Evolutionary conservation across 441 rosid species (phyloP).

Genomic region (Bruguiera hainesii): DNA sequence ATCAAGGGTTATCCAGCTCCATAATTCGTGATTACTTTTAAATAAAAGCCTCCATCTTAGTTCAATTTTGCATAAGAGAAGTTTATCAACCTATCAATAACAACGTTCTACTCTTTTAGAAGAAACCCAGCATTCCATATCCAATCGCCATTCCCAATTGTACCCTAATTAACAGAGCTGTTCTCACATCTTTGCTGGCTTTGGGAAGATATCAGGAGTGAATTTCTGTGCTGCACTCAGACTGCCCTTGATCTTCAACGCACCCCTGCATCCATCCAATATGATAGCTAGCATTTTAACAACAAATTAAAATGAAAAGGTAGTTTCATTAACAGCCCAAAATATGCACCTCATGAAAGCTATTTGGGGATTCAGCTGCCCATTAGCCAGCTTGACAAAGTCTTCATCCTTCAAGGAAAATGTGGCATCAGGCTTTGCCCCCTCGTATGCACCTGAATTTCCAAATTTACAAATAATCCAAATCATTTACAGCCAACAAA

Average conservation of each 20-base stretch:
- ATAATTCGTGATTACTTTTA: slow-evolving; percentile 2
- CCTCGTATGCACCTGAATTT: slow-evolving; percentile 64
- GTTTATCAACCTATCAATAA: slow-evolving; percentile 5
- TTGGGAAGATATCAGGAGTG: slow-evolving; percentile 95
- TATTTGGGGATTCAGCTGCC: slow-evolving; percentile 90
- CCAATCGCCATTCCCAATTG: neutral
- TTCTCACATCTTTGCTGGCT: slow-evolving; percentile 81
- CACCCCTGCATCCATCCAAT: slow-evolving; percentile 60
- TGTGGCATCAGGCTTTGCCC: slow-evolving; percentile 85
- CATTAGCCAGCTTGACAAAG: slow-evolving; percentile 81
- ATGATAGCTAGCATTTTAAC: neutral
- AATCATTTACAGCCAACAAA: neutral
- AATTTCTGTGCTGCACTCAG: slow-evolving; percentile 93
- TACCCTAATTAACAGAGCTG: neutral
- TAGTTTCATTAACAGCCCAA: neutral
- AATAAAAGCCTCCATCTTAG: neutral
- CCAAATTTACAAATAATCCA: slow-evolving; percentile 6
- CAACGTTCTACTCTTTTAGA: slow-evolving; percentile 9
- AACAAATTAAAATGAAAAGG: neutral
- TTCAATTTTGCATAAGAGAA: neutral
- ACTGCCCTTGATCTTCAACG: slow-evolving; percentile 93
- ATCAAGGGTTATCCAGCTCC: slow-evolving; percentile 11
- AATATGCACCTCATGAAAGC: slow-evolving; percentile 77
- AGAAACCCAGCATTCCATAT: neutral
- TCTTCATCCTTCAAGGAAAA: slow-evolving; percentile 88